Evolutionary conservation across 1,284 basidiomycete species (phyloP), one percentile per base, ranked within the genome.

Genomic region (Ustilago cynodontis): DNA sequence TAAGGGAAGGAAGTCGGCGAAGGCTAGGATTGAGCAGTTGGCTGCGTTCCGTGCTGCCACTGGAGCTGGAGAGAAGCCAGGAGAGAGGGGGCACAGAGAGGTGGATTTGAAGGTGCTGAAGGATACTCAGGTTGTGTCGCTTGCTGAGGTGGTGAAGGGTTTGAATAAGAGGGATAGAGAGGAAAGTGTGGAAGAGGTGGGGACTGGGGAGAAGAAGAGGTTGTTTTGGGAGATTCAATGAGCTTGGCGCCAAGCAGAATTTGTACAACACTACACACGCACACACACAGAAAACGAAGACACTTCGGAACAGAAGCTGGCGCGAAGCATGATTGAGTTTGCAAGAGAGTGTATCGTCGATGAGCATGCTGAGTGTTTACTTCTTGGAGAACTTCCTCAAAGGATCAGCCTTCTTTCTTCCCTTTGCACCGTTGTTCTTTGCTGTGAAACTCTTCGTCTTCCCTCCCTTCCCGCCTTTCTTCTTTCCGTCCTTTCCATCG

Each of bases 311-410:
- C 41, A 47, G 24, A 29, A 52, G 5, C 31, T n/a, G n/a, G n/a
- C n/a, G n/a, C n/a, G n/a, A n/a, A 22, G 20, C 11, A 20, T 43
- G 8, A 14, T 14, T 43, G 41, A 43, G 41, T 20, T 43, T 20
- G n/a, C 41, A 20, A 22, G 10, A 20, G 41, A 22, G 20, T 10
- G 41, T 20, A 5, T 20, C 20, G 24, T 4, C 22, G 24, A 2
- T 37, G 16, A 20, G 24, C 14, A 14, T 31, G 7, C 7, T 47
- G 29, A 33, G 35, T 9, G 9, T 59, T 20, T 68, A 71, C 60
- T 78, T 78, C 31, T 71, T 77, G 22, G 76, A 71, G 43, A 80
- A 80, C 59, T 81, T 81, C 11, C 73, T 29, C 52, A 82, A 47
- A 8, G 80, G 80, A 51, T 82, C 80, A n/a, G 57, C 58, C 56